Conservation (phyloP, 2,329 filamentous ascomycete genomes). For the Neurospora sp. region DNA sequence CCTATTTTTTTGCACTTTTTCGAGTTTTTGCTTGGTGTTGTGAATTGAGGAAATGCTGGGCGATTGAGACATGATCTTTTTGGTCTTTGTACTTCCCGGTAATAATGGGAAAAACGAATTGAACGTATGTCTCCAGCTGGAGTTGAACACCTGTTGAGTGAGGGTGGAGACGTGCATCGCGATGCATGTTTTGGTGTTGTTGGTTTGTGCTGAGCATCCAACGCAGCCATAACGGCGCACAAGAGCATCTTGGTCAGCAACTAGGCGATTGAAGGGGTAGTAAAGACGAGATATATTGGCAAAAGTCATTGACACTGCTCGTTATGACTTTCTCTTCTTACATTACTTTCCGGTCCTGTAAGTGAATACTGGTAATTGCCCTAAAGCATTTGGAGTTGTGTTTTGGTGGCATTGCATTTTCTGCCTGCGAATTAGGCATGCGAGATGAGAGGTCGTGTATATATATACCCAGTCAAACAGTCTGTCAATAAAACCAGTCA, state of each 20-base stretch:
- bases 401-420: no score
- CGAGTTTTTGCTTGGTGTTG: background rate
- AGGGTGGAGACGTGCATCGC: background rate
- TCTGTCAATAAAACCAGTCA: no score
- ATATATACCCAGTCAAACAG: no score
- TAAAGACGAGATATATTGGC: no score
- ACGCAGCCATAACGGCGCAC: background rate
- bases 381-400: no score
- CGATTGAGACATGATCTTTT: background rate
- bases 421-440: no score
- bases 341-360: no score
- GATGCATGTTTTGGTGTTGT: background rate
- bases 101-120: background rate
- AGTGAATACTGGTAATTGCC: no score
- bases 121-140: background rate
- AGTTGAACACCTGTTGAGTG: background rate
- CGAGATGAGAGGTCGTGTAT: no score
- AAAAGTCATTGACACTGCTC: no score
- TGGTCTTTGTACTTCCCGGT: background rate
- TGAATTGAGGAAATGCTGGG: background rate
- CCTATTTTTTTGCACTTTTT: slow-evolving; percentile 17
- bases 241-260: background rate
- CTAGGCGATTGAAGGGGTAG: no score
- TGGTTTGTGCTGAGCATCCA: background rate
- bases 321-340: no score